Percentiles rank a stretch among this genome's conserved stretches.
Evolutionary conservation across 371 early-diverging fungal species (phyloP).

Genomic region (Smittium culicis): DNA sequence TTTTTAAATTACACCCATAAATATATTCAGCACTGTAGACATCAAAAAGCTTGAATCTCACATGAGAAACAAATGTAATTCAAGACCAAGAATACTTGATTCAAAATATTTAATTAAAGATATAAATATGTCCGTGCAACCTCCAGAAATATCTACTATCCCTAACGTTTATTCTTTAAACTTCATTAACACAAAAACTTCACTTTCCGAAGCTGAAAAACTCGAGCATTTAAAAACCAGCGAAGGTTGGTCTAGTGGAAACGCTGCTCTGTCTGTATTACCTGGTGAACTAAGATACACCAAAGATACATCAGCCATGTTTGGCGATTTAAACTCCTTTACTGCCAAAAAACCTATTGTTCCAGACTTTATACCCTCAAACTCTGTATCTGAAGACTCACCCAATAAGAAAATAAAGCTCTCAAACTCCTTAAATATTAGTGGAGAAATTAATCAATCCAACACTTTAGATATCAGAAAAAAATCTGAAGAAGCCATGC

Average conservation of each 20-base stretch:
- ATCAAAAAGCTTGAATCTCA: constrained; percentile 50
- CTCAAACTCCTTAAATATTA: no score
- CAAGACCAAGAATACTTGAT: constrained; percentile 39
- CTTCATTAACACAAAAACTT: not conserved
- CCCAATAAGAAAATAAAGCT: no score
- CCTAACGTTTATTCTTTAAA: not conserved
- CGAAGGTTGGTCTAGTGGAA: constrained; percentile 15
- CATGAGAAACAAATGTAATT: constrained; percentile 47
- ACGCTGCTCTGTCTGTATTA: not conserved
- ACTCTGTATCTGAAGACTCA: no score
- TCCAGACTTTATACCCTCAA: no score
- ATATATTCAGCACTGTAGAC: constrained; percentile 41
- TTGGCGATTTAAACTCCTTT: constrained; percentile 8
- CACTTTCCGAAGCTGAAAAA: not conserved
- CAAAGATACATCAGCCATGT: constrained; percentile 9
- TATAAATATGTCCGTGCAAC: constrained; percentile 40
- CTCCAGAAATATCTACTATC: constrained; percentile 18
- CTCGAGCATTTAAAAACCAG: constrained; percentile 12
- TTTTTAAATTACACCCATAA: not conserved
- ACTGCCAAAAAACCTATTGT: no score
- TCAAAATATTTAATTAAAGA: constrained; percentile 37
- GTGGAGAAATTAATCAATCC: no score
- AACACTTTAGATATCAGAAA: not conserved
- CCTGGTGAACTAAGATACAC: constrained; percentile 11
- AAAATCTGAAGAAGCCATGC: not conserved